Conservation (phyloP, 305 asterid genomes). For the Fraxinus sp. region DNA sequence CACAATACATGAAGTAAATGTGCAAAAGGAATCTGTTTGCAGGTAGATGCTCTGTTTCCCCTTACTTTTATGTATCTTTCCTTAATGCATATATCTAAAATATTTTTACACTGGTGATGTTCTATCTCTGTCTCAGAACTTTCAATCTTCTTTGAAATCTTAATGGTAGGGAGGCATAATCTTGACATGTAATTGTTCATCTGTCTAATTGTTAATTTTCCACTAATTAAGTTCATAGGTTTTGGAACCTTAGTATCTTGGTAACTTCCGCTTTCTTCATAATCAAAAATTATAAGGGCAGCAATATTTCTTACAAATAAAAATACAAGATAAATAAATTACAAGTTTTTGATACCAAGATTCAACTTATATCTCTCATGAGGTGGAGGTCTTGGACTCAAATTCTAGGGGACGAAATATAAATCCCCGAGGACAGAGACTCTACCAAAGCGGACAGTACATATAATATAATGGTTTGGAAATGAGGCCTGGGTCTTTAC, state of each 20-base stretch:
- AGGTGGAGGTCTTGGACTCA: not conserved
- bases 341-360: not conserved
- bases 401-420: not conserved
- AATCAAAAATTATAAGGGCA: not conserved
- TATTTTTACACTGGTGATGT: not conserved
- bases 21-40: not conserved
- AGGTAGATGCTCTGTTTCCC: not conserved
- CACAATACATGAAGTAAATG: not conserved
- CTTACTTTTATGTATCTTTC: not conserved
- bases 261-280: not conserved
- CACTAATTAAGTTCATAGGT: not conserved
- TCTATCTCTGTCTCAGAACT: not conserved
- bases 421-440: not conserved
- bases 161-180: not conserved
- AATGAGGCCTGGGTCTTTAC: no score
- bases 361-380: not conserved
- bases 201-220: not conserved
- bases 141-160: not conserved
- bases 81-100: not conserved
- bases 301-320: not conserved
- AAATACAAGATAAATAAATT: not conserved
- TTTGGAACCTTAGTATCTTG: not conserved
- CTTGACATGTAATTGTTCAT: not conserved
- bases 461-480: not conserved
- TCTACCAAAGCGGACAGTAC: not conserved